These are phyloP conservation scores for Chrysanthemum seticuspe DNA, from an alignment of 129 eudicot species.

Conservation along the genomic window DNA sequence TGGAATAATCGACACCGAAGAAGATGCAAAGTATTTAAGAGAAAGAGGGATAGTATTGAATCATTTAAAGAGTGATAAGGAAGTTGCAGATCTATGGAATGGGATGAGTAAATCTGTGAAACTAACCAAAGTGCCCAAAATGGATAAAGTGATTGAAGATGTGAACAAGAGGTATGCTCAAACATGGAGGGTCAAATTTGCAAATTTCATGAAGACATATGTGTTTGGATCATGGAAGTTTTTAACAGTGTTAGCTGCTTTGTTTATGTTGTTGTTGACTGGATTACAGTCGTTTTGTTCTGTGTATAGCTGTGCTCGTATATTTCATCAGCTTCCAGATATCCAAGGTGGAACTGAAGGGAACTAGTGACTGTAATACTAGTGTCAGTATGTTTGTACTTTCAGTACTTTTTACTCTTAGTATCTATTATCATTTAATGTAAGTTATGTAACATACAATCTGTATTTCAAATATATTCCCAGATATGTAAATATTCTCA, in stretches of 20 bases:
- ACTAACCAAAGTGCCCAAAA: conserved; percentile 45
- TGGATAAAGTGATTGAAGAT: conserved; percentile 62
- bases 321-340: conserved; percentile 31
- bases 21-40: conserved; percentile 46
- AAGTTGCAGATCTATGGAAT: conserved; percentile 69
- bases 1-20: conserved; percentile 67
- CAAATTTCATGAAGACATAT: conserved; percentile 39
- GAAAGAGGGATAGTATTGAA: conserved; percentile 52
- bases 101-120: conserved; percentile 70
- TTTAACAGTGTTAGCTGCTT: conserved; percentile 45
- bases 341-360: conserved; percentile 24
- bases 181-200: conserved; percentile 50
- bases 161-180: conserved; percentile 50
- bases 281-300: conserved; percentile 45
- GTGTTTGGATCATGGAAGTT: conserved; percentile 58
- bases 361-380: not conserved
- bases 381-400: not conserved
- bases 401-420: not conserved
- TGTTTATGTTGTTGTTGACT: conserved; percentile 43
- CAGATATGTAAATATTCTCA: no score
- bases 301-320: conserved; percentile 35
- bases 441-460: no score
- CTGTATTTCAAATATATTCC: no score
- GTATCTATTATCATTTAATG: no score
- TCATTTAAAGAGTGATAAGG: conserved; percentile 62